Percentiles rank a stretch among this genome's conserved stretches.
Evolutionary conservation across 345 rosid genomes (phyloP).

Genomic region (Pugionium cornutum): DNA sequence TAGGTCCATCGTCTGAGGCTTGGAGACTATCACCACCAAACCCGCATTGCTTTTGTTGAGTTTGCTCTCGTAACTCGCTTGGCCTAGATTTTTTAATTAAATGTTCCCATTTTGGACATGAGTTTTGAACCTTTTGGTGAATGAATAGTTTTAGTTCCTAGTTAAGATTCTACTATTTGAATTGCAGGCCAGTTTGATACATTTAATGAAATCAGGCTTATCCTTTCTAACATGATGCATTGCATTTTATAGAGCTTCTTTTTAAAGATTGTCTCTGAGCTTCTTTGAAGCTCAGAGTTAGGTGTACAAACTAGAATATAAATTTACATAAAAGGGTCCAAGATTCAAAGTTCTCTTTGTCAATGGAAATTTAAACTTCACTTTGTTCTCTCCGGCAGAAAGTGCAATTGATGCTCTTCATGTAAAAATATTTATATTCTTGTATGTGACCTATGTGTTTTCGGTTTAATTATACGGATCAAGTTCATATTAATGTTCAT

Average conservation of each 20-base stretch:
- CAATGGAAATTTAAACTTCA: constrained; percentile 1
- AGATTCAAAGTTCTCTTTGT: neutral
- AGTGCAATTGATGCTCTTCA: constrained; percentile 92
- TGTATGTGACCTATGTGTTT: too few species aligned
- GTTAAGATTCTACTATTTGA: constrained; percentile 15
- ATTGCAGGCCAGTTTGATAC: constrained; percentile 2
- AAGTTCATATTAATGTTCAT: too few species aligned
- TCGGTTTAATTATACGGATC: too few species aligned
- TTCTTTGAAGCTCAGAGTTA: constrained; percentile 14
- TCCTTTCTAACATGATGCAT: neutral
- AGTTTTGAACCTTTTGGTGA: neutral
- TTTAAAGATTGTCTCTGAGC: constrained; percentile 3
- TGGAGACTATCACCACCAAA: constrained; percentile 89
- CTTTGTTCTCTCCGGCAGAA: constrained; percentile 66
- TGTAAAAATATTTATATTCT: too few species aligned
- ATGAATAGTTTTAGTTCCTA: constrained; percentile 16
- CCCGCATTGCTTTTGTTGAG: constrained; percentile 97
- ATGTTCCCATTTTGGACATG: constrained; percentile 16
- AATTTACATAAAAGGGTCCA: constrained; percentile 14
- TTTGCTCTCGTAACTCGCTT: constrained; percentile 57
- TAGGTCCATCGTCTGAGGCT: constrained; percentile 96
- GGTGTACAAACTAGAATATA: neutral
- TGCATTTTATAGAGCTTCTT: constrained; percentile 11
- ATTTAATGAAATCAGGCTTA: neutral
- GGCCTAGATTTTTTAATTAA: neutral